phyloP scores from a whole-genome alignment of 2,329 filamentous ascomycete genomes.

The Calonectria hongkongensis region DNA sequence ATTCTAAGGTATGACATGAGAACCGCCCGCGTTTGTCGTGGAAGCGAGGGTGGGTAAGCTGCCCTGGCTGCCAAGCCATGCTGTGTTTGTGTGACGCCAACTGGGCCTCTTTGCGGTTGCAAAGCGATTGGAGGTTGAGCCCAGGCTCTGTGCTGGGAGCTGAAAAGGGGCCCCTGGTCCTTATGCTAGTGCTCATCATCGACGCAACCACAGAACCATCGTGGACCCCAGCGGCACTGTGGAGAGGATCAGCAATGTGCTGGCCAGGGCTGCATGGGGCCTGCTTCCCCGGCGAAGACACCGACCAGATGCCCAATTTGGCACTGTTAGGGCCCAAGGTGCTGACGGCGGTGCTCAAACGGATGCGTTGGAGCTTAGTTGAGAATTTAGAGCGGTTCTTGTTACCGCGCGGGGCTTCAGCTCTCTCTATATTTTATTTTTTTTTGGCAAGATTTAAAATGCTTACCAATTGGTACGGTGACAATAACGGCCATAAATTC shows the following conservation, averaged over 20 bases:
- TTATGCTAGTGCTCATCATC: constrained; percentile 18
- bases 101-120: background rate
- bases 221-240: background rate
- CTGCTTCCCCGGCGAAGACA: background rate
- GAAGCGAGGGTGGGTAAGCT: constrained; percentile 11
- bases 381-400: constrained; percentile 25
- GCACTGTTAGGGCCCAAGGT: background rate
- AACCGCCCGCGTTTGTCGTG: background rate
- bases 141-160: constrained; percentile 6
- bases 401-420: background rate
- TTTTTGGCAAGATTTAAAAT: constrained; percentile 11
- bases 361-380: constrained; percentile 13
- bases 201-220: background rate
- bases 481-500: background rate
- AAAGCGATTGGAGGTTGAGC: background rate
- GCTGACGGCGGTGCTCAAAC: constrained; percentile 14
- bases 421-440: background rate
- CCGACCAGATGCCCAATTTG: background rate
- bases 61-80: constrained; percentile 8
- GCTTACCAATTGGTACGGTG: constrained; percentile 17
- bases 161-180: constrained; percentile 1
- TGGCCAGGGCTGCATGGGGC: constrained; percentile 13
- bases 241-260: constrained; percentile 19
- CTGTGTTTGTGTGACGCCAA: background rate
- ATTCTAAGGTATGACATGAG: background rate